Conservation (phyloP, 2,329 filamentous ascomycete species). For the Fusarium sororula region DNA sequence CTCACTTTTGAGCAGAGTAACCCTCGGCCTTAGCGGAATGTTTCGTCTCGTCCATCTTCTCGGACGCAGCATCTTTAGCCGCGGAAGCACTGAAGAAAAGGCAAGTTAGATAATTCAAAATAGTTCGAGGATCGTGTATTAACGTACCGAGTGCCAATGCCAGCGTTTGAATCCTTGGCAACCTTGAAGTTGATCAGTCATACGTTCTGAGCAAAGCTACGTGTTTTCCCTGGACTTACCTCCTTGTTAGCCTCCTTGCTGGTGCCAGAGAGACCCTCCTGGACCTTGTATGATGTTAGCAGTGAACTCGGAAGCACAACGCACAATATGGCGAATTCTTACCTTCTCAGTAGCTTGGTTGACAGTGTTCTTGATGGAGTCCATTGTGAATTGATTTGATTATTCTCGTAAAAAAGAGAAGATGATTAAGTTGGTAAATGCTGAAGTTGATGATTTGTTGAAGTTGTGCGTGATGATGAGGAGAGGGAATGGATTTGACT, state of each 20-base stretch:
- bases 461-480: constrained; percentile 18
- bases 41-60: background rate
- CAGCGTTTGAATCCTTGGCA: background rate
- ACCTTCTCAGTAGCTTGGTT: constrained; percentile 51
- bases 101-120: background rate
- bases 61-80: background rate
- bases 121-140: background rate
- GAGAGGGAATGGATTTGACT: background rate
- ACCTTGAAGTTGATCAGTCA: background rate
- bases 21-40: background rate
- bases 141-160: background rate
- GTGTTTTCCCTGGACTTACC: background rate
- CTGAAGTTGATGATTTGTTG: constrained; percentile 7
- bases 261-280: constrained; percentile 63
- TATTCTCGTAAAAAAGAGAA: background rate
- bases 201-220: background rate
- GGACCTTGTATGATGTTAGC: constrained; percentile 58
- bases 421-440: constrained; percentile 10
- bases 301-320: background rate
- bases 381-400: constrained; percentile 53
- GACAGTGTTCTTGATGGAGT: constrained; percentile 67
- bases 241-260: constrained; percentile 77
- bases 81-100: background rate
- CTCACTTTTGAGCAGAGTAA: background rate
- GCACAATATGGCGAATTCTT: too few relatives aligned